phyloP scores from a whole-genome alignment of 2,329 filamentous ascomycete species.

The Colletotrichum endophyticum region DNA sequence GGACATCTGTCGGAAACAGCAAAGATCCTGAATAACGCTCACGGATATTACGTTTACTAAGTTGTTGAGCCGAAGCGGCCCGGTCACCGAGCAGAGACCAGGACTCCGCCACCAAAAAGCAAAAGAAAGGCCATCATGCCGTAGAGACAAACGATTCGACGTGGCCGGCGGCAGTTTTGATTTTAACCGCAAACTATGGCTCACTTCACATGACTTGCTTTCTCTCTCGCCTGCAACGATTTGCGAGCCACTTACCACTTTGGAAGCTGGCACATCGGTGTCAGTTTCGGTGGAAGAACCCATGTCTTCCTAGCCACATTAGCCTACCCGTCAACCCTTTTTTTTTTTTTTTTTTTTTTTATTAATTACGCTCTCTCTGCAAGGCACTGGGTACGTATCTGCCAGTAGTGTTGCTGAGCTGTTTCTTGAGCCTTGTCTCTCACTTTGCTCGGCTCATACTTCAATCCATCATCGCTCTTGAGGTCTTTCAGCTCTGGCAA shows the following conservation, averaged over 20 bases:
- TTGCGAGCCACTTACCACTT: slow-evolving; percentile 7
- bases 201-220: not conserved
- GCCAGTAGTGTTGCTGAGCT: not conserved
- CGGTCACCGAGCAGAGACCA: not conserved
- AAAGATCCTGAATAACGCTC: not conserved
- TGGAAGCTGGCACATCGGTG: not conserved
- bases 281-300: slow-evolving; percentile 1
- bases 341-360: not conserved
- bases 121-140: not conserved
- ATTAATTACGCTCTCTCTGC: not conserved
- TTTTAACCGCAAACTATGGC: not conserved
- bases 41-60: not conserved
- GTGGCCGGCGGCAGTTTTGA: not conserved
- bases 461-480: not conserved
- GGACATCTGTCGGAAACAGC: not conserved
- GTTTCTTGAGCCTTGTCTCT: not conserved
- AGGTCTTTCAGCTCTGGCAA: not conserved
- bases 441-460: not conserved
- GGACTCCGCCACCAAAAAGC: not conserved
- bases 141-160: not conserved
- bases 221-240: not conserved
- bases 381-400: slow-evolving; percentile 6
- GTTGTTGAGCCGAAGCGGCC: not conserved
- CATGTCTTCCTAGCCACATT: slow-evolving; percentile 16
- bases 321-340: slow-evolving; percentile 18